phyloP scores from a whole-genome alignment of 2,329 filamentous ascomycete genomes.

The Biscogniauxia mediterranea region DNA sequence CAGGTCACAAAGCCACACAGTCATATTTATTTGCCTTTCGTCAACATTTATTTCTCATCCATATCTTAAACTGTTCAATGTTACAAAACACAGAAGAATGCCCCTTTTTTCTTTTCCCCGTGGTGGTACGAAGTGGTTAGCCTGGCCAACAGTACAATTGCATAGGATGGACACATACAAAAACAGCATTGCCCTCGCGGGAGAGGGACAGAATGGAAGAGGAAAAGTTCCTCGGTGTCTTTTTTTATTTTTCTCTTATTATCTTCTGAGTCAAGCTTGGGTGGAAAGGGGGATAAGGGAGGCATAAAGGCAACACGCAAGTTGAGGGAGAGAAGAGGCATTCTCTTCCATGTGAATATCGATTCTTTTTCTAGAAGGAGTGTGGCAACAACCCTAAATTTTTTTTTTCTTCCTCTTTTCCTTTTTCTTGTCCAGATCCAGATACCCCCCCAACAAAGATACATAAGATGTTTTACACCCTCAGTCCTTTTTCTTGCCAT shows the following conservation, averaged over 20 bases:
- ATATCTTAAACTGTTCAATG: conserved; percentile 10
- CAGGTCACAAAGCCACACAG: conserved; percentile 10
- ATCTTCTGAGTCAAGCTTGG: neutral
- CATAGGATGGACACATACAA: conserved; percentile 27
- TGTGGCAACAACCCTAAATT: conserved; percentile 10
- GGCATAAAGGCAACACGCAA: neutral
- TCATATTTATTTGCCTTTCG: conserved; percentile 12
- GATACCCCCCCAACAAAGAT: conserved; percentile 12
- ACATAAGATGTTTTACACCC: neutral
- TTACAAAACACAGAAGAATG: neutral
- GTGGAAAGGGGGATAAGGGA: neutral
- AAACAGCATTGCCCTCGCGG: conserved; percentile 17
- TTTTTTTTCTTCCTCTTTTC: neutral
- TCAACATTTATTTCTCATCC: conserved; percentile 4
- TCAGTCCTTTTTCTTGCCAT: neutral
- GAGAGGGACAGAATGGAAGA: neutral
- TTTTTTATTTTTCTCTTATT: conserved; percentile 5
- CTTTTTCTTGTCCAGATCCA: conserved; percentile 5
- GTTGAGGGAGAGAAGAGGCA: neutral
- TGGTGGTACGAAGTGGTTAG: neutral
- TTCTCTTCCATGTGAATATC: conserved; percentile 1
- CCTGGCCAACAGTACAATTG: conserved; percentile 15
- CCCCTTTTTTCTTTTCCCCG: neutral
- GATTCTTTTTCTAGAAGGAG: conserved; percentile 9
- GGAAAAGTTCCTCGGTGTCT: conserved; percentile 5